These are phyloP conservation scores for Saccharomycopsis crataegensis DNA, from an alignment of 1,139 yeast genomes.

Conservation along the genomic window DNA sequence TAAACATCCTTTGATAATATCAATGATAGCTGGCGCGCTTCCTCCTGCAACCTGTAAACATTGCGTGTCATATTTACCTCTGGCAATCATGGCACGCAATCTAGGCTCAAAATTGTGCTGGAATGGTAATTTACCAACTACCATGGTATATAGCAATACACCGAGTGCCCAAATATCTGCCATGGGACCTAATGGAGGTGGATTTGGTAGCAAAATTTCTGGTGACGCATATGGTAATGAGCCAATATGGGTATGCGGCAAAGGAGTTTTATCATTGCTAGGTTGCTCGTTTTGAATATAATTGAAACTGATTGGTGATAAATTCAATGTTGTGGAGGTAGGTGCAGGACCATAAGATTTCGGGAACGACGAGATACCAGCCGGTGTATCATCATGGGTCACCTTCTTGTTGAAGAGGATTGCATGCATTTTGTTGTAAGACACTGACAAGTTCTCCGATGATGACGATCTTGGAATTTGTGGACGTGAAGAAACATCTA, in stretches of 20 bases:
- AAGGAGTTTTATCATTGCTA: slow-evolving; percentile 17
- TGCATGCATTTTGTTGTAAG: slow-evolving; percentile 14
- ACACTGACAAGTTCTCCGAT: slow-evolving; percentile 25
- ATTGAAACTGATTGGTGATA: slow-evolving; percentile 15
- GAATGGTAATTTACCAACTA: slow-evolving; percentile 73
- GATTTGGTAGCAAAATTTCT: slow-evolving; percentile 60
- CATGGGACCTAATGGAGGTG: slow-evolving; percentile 63
- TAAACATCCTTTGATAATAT: slow-evolving; percentile 50
- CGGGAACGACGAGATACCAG: slow-evolving; percentile 25
- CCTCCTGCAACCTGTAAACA: slow-evolving; percentile 32
- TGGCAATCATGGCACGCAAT: slow-evolving; percentile 61
- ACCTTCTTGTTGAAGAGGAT: slow-evolving; percentile 23
- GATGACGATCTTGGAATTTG: slow-evolving; percentile 43
- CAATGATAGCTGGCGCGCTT: slow-evolving; percentile 29
- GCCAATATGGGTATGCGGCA: slow-evolving; percentile 70
- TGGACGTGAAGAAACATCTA: slow-evolving; percentile 20
- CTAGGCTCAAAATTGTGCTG: slow-evolving; percentile 77
- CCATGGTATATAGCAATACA: slow-evolving; percentile 63
- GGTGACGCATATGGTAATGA: slow-evolving; percentile 93
- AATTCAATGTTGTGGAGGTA: slow-evolving; percentile 23
- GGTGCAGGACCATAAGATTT: slow-evolving; percentile 27
- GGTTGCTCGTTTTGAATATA: slow-evolving; percentile 20
- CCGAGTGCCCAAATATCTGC: slow-evolving; percentile 94
- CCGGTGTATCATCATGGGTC: slow-evolving; percentile 29
- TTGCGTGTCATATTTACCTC: slow-evolving; percentile 51